Percentiles rank a stretch among this genome's conserved stretches.
Conservation (phyloP, 2,329 filamentous ascomycete genomes). For the Beauveria brongniartii region DNA sequence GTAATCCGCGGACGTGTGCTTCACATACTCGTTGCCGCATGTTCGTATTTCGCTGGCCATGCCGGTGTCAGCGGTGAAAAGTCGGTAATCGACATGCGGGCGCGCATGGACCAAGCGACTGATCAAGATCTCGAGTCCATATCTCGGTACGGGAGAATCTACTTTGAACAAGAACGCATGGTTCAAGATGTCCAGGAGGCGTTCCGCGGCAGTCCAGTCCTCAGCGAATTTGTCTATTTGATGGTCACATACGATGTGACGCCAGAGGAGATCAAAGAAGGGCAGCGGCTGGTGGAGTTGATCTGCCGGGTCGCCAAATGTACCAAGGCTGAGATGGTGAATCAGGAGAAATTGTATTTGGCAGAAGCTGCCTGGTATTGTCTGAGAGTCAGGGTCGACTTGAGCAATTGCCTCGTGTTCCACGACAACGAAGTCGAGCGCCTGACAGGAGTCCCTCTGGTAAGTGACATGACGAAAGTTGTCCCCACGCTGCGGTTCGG, state of each 20-base stretch:
- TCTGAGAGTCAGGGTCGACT: background rate
- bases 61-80: background rate
- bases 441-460: too few species aligned
- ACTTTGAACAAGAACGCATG: too few species aligned
- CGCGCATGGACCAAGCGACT: background rate
- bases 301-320: too few species aligned
- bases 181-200: background rate
- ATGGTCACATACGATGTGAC: background rate
- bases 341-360: too few species aligned
- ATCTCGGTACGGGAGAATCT: background rate
- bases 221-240: background rate
- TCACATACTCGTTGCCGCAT: slow-evolving; percentile 13
- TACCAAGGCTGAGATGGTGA: background rate
- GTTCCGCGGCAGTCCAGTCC: background rate
- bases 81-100: background rate
- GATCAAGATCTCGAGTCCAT: background rate
- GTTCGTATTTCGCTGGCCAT: background rate
- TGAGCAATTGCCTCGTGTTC: background rate
- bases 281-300: too few species aligned
- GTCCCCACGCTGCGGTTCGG: background rate
- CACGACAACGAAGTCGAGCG: background rate
- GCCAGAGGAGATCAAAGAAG: too few species aligned
- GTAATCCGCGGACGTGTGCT: slow-evolving; percentile 11
- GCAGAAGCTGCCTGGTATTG: too few species aligned
- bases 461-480: too few species aligned